phyloP scores from a whole-genome alignment of 2,329 filamentous ascomycete species.

The Drechslerella dactyloides region DNA sequence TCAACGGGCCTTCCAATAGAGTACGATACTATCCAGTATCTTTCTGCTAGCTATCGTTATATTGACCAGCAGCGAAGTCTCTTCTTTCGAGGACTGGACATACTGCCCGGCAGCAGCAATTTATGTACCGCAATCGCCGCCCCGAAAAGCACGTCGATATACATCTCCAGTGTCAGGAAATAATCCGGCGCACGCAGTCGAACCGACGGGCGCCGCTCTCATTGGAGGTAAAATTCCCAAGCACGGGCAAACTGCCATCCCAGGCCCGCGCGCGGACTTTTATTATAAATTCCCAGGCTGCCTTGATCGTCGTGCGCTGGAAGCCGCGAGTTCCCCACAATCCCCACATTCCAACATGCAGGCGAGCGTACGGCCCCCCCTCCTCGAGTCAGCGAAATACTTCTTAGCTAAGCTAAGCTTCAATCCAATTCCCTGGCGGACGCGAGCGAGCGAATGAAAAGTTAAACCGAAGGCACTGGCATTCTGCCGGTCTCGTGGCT shows the following conservation, averaged over 20 bases:
- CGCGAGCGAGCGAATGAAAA: constrained; percentile 18
- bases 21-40: too few species aligned
- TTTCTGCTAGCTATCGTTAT: too few species aligned
- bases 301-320: constrained; percentile 5
- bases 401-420: too few species aligned
- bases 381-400: too few species aligned
- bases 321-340: not conserved
- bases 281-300: constrained; percentile 1
- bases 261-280: constrained; percentile 8
- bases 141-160: not conserved
- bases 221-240: constrained; percentile 34
- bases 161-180: too few species aligned
- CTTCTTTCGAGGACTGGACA: too few species aligned
- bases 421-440: not conserved
- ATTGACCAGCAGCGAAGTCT: too few species aligned
- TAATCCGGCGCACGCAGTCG: too few species aligned
- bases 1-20: too few species aligned
- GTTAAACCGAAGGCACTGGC: constrained; percentile 24
- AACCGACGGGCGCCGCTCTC: not conserved
- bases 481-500: not conserved
- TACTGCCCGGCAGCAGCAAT: too few species aligned
- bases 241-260: constrained; percentile 20
- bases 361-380: too few species aligned
- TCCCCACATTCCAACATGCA: too few species aligned
- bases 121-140: not conserved